Evolutionary conservation across 2,329 filamentous ascomycete species (phyloP).

Genomic region (Westerdykella aurantiaca): DNA sequence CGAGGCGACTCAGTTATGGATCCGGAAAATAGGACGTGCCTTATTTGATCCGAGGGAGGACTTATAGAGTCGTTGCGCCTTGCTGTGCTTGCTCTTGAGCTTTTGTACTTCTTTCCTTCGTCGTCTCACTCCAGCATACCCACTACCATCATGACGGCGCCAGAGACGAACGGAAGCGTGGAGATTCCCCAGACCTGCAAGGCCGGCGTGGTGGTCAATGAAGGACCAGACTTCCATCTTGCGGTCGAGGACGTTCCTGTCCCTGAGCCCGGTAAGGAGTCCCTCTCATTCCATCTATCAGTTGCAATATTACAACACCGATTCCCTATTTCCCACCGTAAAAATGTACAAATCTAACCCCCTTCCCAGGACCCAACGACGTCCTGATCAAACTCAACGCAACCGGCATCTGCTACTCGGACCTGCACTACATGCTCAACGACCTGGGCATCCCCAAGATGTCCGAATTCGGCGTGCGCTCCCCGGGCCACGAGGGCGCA

Average conservation of each 20-base stretch:
- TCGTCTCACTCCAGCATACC: too few relatives aligned
- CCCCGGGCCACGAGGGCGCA: conserved; percentile 50
- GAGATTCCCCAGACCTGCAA: conserved; percentile 42
- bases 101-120: too few relatives aligned
- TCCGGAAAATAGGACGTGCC: too few relatives aligned
- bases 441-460: conserved; percentile 41
- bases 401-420: conserved; percentile 54
- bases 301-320: not conserved
- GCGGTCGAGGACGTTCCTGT: conserved; percentile 45
- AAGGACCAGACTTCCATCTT: conserved; percentile 46
- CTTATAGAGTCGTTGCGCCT: too few relatives aligned
- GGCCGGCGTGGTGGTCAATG: conserved; percentile 48
- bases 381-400: conserved; percentile 53
- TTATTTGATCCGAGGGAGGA: too few relatives aligned
- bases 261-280: conserved; percentile 40
- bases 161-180: too few relatives aligned
- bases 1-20: too few relatives aligned
- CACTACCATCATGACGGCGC: too few relatives aligned
- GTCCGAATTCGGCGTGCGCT: conserved; percentile 37
- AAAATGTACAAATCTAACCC: not conserved
- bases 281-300: not conserved
- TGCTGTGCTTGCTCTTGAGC: too few relatives aligned
- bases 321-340: not conserved
- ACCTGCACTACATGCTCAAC: conserved; percentile 53
- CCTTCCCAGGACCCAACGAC: conserved; percentile 46